Evolutionary conservation across 768 basidiomycete species (phyloP), one percentile per base, ranked within the genome.

Genomic region (Serendipita sp.): DNA sequence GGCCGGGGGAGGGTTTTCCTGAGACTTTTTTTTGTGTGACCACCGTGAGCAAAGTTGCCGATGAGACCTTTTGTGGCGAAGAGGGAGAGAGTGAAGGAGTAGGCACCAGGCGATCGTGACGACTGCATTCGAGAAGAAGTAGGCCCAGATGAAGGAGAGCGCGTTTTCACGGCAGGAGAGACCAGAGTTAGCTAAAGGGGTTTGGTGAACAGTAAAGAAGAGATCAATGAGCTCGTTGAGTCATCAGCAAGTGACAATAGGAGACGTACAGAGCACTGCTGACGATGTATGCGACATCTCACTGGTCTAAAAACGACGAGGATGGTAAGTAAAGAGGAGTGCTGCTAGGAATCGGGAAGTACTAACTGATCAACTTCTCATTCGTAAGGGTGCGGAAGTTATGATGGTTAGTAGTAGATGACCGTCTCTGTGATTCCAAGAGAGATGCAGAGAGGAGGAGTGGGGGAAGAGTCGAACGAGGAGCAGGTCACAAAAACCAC

Each of bases 21-120:
- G 87, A 78, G 34, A 92, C 91, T 65, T 83, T 77, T 64, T 81
- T 78, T 23, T 23, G 23, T 23, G 47, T 94, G 76, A 23, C 87
- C 89, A 69, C 93, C 88, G 74, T 89, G 83, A 44, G 77, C 77
- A 32, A 96, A 81, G 73, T 94, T 84, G 48, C 88, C 88, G 66
- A 90, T 89, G 75, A 77, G 85, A 36, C 87, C 82, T 72, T 87
- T 85, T 63, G 83, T 85, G 2, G 85, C 84, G 2, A 86, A 79
- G 1, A 84, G 78, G 2, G 89, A 90, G 75, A 94, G 93, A 1
- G 89, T 87, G 36, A 94, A 78, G 0, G 82, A 87, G 75, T 92
- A 94, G 73, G 85, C 85, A 91, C 88, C 88, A 89, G 70, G 88
- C 85, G 72, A 89, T 84, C 65, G 89, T 84, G 67, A 83, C 83